Conservation (phyloP, 768 basidiomycete species). For the Collybia nuda region DNA sequence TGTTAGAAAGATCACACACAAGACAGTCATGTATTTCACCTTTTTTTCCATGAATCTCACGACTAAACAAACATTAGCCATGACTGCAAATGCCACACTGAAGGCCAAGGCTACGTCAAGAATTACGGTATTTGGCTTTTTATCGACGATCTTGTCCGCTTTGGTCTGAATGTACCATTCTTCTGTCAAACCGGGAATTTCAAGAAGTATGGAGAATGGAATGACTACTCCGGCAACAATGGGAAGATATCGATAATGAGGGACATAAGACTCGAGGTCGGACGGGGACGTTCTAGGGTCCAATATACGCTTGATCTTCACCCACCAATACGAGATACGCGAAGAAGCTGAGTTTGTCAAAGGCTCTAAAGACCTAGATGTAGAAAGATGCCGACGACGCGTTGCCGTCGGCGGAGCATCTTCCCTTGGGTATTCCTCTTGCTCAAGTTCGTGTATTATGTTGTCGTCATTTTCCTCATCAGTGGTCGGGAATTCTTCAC, state of each 20-base stretch:
- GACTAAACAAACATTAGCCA: slow-evolving; percentile 70
- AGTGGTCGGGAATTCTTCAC: not conserved
- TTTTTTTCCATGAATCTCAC: slow-evolving; percentile 70
- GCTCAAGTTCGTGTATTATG: slow-evolving; percentile 4
- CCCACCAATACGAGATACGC: slow-evolving; percentile 10
- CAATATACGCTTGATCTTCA: slow-evolving; percentile 14
- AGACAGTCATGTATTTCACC: slow-evolving; percentile 60
- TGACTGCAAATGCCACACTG: slow-evolving; percentile 65
- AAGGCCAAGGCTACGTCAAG: slow-evolving; percentile 62
- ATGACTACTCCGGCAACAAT: slow-evolving; percentile 68
- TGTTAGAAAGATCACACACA: slow-evolving; percentile 63
- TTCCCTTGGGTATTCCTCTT: slow-evolving; percentile 4
- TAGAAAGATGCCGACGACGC: not conserved
- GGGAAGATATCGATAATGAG: slow-evolving; percentile 63
- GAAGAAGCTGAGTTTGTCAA: not conserved
- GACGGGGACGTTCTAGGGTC: slow-evolving; percentile 20
- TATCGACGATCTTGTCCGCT: slow-evolving; percentile 43
- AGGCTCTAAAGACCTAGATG: no score
- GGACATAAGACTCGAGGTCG: slow-evolving; percentile 35
- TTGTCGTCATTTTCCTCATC: slow-evolving; percentile 4
- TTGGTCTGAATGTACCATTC: slow-evolving; percentile 69
- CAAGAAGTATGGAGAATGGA: slow-evolving; percentile 79
- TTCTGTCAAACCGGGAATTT: slow-evolving; percentile 78
- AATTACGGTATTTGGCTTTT: slow-evolving; percentile 50
- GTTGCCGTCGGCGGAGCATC: slow-evolving; percentile 1